Base-by-base conservation (phyloP, 768 basidiomycete species). In the Crucibulum laeve region DNA sequence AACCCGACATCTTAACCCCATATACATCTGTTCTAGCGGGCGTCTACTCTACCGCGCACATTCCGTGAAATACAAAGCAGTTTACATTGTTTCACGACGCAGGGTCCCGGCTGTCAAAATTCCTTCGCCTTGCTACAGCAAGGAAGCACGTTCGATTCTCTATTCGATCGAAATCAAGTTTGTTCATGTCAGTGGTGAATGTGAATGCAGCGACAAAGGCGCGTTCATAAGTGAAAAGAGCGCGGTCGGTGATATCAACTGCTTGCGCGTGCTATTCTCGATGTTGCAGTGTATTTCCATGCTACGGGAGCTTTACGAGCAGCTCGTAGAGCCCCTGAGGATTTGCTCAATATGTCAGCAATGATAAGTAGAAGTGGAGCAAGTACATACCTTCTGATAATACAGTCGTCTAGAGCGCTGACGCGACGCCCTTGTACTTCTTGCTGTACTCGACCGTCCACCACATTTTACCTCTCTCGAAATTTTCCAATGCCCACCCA, bases 121-220 rank as follows among this genome's bases (percentile, higher is more conserved):
- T n/a, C n/a, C n/a, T n/a, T n/a, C n/a, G n/a, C n/a, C n/a, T n/a
- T n/a, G n/a, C n/a, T 1, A 96, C 48, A 1, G 89, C 92, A 4
- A 95, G 77, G 67, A 87, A 97, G 63, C 98, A 89, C 0, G 91
- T 88, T 30, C 95, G 73, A 53, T 95, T 97, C 63, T 97, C 94
- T 8, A 96, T 87, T 10, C 67, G 74, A 49, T 90, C 82, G 58
- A 97, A 99, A 55, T 95, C 91, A 2, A 99, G 76, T 8, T 94
- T 77, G 47, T 87, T 87, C 2, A 74, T 64, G 5, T 94, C 95
- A 25, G 67, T 80, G 1, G 90, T 82, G 62, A 96, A 84, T 51
- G 77, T 90, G 70, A 94, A 95, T 0, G 85, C 70, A 2, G 92
- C 90, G 13, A 91, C 76, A 51, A 97, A 88, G 10, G 88, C 82